A percentile compares a stretch with the other conserved stretches of the same genome.
phyloP scores from a whole-genome alignment of 1,284 basidiomycete species.

The Jaminaea rosea region DNA sequence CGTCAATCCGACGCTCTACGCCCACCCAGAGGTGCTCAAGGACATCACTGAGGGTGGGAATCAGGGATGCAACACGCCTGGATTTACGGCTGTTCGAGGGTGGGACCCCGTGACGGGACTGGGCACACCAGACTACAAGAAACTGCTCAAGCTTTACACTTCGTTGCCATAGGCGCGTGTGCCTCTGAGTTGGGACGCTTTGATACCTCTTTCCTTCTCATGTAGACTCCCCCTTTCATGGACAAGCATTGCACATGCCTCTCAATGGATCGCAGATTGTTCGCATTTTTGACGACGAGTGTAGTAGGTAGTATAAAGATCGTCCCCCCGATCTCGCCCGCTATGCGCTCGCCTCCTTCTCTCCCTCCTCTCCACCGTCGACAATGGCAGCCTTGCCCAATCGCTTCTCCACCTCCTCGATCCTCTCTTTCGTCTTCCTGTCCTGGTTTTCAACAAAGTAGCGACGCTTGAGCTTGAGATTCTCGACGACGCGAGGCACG shows the following conservation, averaged over 20 bases:
- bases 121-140: constrained; percentile 11
- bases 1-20: constrained; percentile 58
- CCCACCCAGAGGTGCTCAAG: constrained; percentile 50
- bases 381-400: constrained; percentile 7
- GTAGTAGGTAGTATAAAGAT: no score
- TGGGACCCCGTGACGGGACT: constrained; percentile 20
- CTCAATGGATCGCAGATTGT: no score
- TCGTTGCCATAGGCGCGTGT: neutral
- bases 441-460: constrained; percentile 72
- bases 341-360: neutral
- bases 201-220: no score
- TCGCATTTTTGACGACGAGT: no score
- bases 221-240: no score
- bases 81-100: constrained; percentile 46
- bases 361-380: neutral
- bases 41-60: constrained; percentile 56
- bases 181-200: no score
- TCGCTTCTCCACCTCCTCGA: constrained; percentile 38
- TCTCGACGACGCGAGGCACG: constrained; percentile 72
- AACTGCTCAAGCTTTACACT: constrained; percentile 7
- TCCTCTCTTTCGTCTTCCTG: constrained; percentile 50
- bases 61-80: constrained; percentile 52
- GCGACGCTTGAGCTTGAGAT: constrained; percentile 84
- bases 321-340: no score
- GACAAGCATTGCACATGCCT: no score